A percentile compares a stretch with the other conserved stretches of the same genome.
These are phyloP conservation scores for Diplodia intermedia DNA, from an alignment of 2,329 filamentous ascomycete genomes.

Conservation along the genomic window DNA sequence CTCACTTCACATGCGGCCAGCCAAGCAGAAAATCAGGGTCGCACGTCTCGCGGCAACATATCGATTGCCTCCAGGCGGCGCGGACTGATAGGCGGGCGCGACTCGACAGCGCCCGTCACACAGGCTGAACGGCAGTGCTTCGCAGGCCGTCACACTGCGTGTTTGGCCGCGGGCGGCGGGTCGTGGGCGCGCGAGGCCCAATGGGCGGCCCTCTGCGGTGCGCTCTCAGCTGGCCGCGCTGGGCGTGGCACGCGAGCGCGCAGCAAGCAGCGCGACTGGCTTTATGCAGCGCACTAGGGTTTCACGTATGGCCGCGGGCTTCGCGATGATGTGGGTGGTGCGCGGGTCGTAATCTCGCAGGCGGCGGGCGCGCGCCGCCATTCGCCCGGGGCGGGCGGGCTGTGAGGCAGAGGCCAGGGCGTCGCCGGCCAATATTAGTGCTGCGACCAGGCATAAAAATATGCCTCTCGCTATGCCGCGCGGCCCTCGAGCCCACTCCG, in stretches of 20 bases:
- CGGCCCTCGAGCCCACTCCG: conserved; percentile 39
- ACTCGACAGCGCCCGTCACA: conserved; percentile 27
- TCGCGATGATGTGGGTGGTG: conserved; percentile 29
- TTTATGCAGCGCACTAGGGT: conserved; percentile 35
- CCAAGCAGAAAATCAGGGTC: conserved; percentile 31
- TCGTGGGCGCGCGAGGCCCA: conserved; percentile 28
- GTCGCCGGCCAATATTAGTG: conserved; percentile 41
- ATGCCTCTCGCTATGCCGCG: conserved; percentile 42
- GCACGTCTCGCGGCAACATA: conserved; percentile 33
- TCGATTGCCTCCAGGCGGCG: conserved; percentile 30
- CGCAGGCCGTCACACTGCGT: conserved; percentile 26
- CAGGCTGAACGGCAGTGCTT: conserved; percentile 13
- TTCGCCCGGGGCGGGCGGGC: conserved; percentile 29
- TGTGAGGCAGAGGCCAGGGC: conserved; percentile 25
- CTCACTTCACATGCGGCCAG: conserved; percentile 15
- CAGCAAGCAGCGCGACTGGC: conserved; percentile 23
- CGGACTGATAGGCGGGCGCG: conserved; percentile 30
- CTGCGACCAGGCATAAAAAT: conserved; percentile 44
- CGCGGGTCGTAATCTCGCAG: conserved; percentile 34
- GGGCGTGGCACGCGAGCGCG: conserved; percentile 25
- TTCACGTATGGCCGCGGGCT: conserved; percentile 33
- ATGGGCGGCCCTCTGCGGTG: conserved; percentile 21
- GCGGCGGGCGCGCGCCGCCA: conserved; percentile 25
- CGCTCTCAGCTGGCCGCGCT: conserved; percentile 11
- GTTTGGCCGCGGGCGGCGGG: conserved; percentile 17